A percentile compares a stretch with the other conserved stretches of the same genome.
Conservation (phyloP, 768 basidiomycete species). For the Phlegmacium glaucopus region DNA sequence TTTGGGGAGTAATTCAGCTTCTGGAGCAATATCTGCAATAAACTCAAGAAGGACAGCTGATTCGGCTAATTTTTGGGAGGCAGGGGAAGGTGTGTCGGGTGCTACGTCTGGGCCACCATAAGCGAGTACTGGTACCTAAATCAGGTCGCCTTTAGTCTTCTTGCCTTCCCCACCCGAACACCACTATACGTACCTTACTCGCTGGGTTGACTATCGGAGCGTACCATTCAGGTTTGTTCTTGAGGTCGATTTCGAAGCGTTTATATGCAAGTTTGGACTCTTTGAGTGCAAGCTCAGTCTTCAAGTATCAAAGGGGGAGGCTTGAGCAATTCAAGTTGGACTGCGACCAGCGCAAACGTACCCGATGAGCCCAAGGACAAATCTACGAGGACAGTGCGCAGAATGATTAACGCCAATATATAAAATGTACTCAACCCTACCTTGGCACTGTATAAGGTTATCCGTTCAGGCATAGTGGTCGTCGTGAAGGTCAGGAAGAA, state of each 20-base stretch:
- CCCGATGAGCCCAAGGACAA: constrained; percentile 60
- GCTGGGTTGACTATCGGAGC: constrained; percentile 67
- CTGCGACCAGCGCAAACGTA: constrained; percentile 17
- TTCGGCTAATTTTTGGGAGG: constrained; percentile 59
- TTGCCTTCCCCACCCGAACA: neutral
- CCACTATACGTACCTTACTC: constrained; percentile 46
- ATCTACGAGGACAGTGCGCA: constrained; percentile 31
- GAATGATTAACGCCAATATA: neutral
- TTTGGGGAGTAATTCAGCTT: constrained; percentile 44
- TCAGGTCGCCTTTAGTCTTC: neutral
- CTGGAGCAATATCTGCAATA: no score
- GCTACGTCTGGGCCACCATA: constrained; percentile 59
- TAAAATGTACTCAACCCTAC: constrained; percentile 19
- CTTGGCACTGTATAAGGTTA: constrained; percentile 34
- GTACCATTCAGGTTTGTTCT: constrained; percentile 72
- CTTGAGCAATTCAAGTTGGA: neutral
- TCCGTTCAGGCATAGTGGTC: constrained; percentile 27
- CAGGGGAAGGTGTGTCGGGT: constrained; percentile 54
- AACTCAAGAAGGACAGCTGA: no score
- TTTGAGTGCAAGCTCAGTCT: constrained; percentile 60
- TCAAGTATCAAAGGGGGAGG: neutral
- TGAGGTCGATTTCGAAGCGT: constrained; percentile 54
- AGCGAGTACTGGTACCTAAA: constrained; percentile 53
- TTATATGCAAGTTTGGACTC: constrained; percentile 50
- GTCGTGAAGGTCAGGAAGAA: no score